A percentile compares a stretch with the other conserved stretches of the same genome.
Conservation (phyloP, 2,329 filamentous ascomycete species). For the Fusarium sp. region DNA sequence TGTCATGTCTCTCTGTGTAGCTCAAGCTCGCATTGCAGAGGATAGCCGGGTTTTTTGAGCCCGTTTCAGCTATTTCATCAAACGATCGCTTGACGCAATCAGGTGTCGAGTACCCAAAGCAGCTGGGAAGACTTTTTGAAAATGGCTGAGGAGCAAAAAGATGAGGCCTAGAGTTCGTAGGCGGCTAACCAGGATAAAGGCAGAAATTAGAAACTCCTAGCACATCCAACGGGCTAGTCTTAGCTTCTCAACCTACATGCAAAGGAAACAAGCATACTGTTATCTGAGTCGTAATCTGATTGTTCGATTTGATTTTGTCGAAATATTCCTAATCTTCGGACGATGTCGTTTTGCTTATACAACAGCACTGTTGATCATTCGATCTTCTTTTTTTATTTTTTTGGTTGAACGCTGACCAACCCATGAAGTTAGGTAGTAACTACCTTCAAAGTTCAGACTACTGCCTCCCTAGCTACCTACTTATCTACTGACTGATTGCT, state of each 20-base stretch:
- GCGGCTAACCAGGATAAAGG: slow-evolving; percentile 44
- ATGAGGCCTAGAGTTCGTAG: slow-evolving; percentile 34
- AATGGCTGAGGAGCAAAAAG: slow-evolving; percentile 22
- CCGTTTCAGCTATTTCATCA: not conserved
- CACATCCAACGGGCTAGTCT: slow-evolving; percentile 11
- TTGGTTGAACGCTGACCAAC: not conserved
- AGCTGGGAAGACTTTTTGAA: slow-evolving; percentile 3
- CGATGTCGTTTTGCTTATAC: not conserved
- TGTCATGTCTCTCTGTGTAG: slow-evolving; percentile 42
- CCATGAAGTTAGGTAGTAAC: not conserved
- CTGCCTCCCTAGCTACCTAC: not conserved
- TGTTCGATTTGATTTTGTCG: not conserved
- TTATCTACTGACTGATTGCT: not conserved
- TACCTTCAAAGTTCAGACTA: too few relatives aligned
- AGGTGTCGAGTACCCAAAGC: not conserved
- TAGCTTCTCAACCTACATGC: not conserved
- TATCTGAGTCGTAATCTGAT: not conserved
- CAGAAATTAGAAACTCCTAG: slow-evolving; percentile 47
- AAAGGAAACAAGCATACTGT: slow-evolving; percentile 1
- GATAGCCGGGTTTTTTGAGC: slow-evolving; percentile 29
- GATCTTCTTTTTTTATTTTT: not conserved
- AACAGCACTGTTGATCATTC: not conserved
- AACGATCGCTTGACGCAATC: slow-evolving; percentile 4
- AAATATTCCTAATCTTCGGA: not conserved
- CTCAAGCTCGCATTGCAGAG: slow-evolving; percentile 45